Evolutionary conservation across 176 grass and related monocot species (phyloP).

Genomic region (Oryza longistaminata): DNA sequence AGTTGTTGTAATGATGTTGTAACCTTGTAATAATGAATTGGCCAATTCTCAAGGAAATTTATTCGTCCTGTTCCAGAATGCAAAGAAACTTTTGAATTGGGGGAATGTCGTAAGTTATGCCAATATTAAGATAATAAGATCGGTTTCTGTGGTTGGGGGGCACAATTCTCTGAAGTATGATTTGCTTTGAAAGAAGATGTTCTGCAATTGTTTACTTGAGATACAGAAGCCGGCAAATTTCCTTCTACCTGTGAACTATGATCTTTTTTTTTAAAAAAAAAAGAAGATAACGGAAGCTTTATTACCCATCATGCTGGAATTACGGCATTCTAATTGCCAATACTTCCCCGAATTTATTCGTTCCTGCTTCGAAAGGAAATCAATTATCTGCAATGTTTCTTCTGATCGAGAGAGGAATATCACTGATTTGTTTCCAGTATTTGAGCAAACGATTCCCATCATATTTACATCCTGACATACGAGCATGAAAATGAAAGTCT

Average conservation of each 20-base stretch:
- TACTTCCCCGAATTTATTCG: background rate
- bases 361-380: background rate
- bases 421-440: background rate
- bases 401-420: background rate
- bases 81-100: background rate
- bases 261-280: too few species aligned
- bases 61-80: background rate
- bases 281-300: too few species aligned
- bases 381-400: background rate
- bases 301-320: too few species aligned
- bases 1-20: constrained; percentile 38
- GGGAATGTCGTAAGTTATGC: too few species aligned
- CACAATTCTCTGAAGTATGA: background rate
- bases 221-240: background rate
- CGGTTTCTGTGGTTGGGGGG: background rate
- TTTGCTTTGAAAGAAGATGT: background rate
- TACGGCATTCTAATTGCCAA: too few species aligned
- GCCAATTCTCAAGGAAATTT: constrained; percentile 23
- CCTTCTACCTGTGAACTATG: background rate
- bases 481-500: background rate
- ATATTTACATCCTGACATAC: constrained; percentile 5
- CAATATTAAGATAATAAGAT: background rate
- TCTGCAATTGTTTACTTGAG: background rate
- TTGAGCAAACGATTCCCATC: background rate
- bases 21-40: constrained; percentile 44